Percentiles rank a stretch among this genome's conserved stretches.
Evolutionary conservation across 2,329 filamentous ascomycete species (phyloP).

Genomic region (Atkinsonella texensis): DNA sequence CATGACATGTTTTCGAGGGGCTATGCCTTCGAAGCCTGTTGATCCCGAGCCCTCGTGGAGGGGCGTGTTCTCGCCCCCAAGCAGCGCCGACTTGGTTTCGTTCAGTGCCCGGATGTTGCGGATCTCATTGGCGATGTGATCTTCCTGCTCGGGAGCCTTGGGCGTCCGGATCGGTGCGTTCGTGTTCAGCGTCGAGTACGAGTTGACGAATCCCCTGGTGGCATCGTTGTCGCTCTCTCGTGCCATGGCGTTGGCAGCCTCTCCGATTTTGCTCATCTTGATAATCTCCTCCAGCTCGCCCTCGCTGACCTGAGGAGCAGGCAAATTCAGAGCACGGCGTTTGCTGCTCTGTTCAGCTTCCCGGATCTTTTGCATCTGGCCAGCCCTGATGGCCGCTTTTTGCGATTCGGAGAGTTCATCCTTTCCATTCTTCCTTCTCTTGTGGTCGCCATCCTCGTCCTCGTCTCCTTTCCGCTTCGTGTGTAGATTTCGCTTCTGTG

Average conservation of each 20-base stretch:
- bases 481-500: slow-evolving; percentile 77
- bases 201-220: slow-evolving; percentile 74
- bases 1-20: slow-evolving; percentile 66
- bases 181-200: slow-evolving; percentile 71
- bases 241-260: slow-evolving; percentile 66
- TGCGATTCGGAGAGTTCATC: slow-evolving; percentile 64
- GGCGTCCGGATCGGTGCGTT: slow-evolving; percentile 86
- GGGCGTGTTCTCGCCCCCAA: slow-evolving; percentile 89
- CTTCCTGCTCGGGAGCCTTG: slow-evolving; percentile 80
- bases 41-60: slow-evolving; percentile 70
- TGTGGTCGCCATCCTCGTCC: slow-evolving; percentile 70
- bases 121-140: slow-evolving; percentile 93
- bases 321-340: slow-evolving; percentile 68
- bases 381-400: slow-evolving; percentile 83
- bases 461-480: slow-evolving; percentile 92
- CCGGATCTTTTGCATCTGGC: slow-evolving; percentile 84
- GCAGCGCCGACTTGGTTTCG: slow-evolving; percentile 82
- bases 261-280: slow-evolving; percentile 93
- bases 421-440: slow-evolving; percentile 83
- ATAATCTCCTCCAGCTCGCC: slow-evolving; percentile 93
- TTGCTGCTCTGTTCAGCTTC: slow-evolving; percentile 97
- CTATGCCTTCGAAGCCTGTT: slow-evolving; percentile 77
- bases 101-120: slow-evolving; percentile 85
- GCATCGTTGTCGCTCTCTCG: slow-evolving; percentile 71
- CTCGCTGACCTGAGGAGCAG: slow-evolving; percentile 84